phyloP scores from a whole-genome alignment of 495 filamentous ascomycete genomes.

The Penicillium robsamsonii region DNA sequence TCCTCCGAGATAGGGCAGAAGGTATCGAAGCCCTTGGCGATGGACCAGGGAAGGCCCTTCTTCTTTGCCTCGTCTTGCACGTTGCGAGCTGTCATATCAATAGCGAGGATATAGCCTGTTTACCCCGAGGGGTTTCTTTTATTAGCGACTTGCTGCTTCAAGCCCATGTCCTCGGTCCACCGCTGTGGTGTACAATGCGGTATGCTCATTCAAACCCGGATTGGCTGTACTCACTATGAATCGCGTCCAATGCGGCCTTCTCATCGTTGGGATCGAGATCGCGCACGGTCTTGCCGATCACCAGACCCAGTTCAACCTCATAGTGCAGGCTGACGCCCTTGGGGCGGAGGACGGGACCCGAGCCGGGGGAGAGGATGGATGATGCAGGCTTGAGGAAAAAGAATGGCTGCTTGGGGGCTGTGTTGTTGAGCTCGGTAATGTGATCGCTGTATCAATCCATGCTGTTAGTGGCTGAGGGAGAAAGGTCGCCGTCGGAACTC shows the following conservation, averaged over 20 bases:
- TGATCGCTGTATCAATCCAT: conserved; percentile 66
- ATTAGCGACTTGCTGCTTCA: conserved; percentile 1
- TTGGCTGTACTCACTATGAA: conserved; percentile 40
- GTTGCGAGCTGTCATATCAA: conserved; percentile 94
- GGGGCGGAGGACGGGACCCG: conserved; percentile 81
- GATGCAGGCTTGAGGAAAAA: conserved; percentile 96
- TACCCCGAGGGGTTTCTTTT: background rate
- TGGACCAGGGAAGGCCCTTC: conserved; percentile 94
- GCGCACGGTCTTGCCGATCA: conserved; percentile 74
- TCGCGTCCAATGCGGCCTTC: conserved; percentile 47
- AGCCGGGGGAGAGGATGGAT: conserved; percentile 72
- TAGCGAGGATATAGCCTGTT: conserved; percentile 75
- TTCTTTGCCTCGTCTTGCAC: conserved; percentile 93
- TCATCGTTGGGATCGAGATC: conserved; percentile 69
- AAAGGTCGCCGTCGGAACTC: background rate
- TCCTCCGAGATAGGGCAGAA: conserved; percentile 81
- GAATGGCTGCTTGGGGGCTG: conserved; percentile 85
- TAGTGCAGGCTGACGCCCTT: conserved; percentile 83
- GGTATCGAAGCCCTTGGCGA: conserved; percentile 95
- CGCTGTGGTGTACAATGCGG: background rate
- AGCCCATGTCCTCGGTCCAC: background rate
- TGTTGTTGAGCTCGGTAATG: conserved; percentile 85
- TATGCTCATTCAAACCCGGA: background rate
- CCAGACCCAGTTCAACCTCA: conserved; percentile 88
- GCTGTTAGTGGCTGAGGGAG: background rate